Base-by-base conservation (phyloP, 768 basidiomycete species). In the Hypholoma fasciculare region DNA sequence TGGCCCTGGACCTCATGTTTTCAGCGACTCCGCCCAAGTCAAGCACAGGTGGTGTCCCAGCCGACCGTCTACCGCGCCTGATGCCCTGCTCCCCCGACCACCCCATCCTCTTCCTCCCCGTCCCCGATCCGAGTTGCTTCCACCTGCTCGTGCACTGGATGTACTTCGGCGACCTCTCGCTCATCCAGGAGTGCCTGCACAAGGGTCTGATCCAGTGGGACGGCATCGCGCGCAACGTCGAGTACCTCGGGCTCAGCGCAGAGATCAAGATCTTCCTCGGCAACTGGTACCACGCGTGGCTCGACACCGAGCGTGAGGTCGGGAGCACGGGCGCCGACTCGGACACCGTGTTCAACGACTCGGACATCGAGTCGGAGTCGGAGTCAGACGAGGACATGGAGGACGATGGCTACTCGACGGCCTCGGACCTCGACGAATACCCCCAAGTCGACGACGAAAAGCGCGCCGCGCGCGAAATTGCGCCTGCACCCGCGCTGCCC, bases 221-320 rank as follows among this genome's bases (percentile, higher is more conserved):
- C 64, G 92, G 91, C 27, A 77, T 96, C 59, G 91, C 91, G 17
- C 85, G 89, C 59, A 96, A 95, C 70, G 92, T 89, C 68, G 93
- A 96, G 68, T 96, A 92, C 67, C 86, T 96, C 49, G 88, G 86
- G 17, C 80, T 96, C 60, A 78, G 84, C 52, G 74, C 84, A 16
- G 87, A 90, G 44, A 85, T 95, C 71, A 94, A 92, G 69, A 72
- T 86, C 14, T 90, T 90, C 67, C 77, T 94, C 49, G 85, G 88
- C 0, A 79, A 77, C 56, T 95, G 90, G 88, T 92, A 89, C 71
- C 76, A 81, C 53, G 76, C 78, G 26, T 89, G 88, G 88, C 67
- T 84, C 44, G 74, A 82, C 51, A 72, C 78, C 1, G 69, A 68
- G 43, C 72, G 69, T 27, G 67, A 67, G 43, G 64, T 58, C 36